Base-by-base conservation (phyloP, 2,329 filamentous ascomycete genomes). In the Ceratocystiopsis minuta region DNA sequence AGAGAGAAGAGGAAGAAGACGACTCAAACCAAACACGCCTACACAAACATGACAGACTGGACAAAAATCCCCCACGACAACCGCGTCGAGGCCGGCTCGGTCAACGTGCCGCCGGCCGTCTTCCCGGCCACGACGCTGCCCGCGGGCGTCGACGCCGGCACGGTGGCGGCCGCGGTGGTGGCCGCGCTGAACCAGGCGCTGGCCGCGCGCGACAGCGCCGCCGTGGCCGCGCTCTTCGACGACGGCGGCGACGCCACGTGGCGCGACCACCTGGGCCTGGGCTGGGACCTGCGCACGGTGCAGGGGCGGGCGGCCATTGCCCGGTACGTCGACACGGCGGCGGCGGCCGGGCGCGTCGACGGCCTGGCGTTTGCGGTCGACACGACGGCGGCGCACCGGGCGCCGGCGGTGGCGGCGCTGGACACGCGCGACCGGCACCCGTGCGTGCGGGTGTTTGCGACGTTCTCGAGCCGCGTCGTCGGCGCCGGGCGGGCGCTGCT, bases 401-500 rank as follows among this genome's bases (percentile, higher is more conserved):
- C 60, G 1, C 70, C 72, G 0, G 56, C 60, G 33, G 45, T 62
- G 2, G 52, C 57, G 0, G 54, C 64, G 0, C 61, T 80, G 5
- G 72, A 77, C 49, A 61, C 56, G 0, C 54, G 59, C 2, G 66
- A 62, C n/a, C 57, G 60, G 16, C 64, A 65, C 13, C 60, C 58
- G 32, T 71, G 71, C 2, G 58, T 83, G 0, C 62, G 69, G 39
- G 70, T 71, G 44, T 78, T 74, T 49, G 56, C 78, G 39, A 63
- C 54, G 0, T 57, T 76, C 16, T 61, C 68, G 3, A 77, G 70
- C 0, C 20, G 20, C 4, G 57, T 61, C 6, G 49, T 70, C 1
- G 77, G 77, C 0, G 48, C 49, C 0, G 79, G 75, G 0, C 56
- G 63, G 1, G 78, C 78, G 1, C 49, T 80, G 2, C 60, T 70